Evolutionary conservation across 352 stramenopile species (phyloP).

Genomic region (Phytopythium chamaehyphon): DNA sequence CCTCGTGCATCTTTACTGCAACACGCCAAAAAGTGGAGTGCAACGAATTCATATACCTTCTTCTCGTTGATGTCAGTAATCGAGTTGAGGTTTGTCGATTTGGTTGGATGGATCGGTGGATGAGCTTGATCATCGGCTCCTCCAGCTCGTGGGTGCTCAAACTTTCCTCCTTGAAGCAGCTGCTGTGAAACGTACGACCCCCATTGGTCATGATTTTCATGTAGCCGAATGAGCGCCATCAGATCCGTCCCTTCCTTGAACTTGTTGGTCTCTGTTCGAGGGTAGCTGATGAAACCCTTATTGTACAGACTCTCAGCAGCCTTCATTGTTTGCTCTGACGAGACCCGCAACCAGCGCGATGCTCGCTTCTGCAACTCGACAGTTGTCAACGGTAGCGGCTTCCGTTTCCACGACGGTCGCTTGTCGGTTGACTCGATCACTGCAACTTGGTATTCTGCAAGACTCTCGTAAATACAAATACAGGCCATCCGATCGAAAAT

Average conservation of each 20-base stretch:
- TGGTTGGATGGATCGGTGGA: conserved; percentile 98
- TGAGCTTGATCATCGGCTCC: conserved; percentile 96
- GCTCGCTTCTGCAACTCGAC: conserved; percentile 98
- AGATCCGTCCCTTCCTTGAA: conserved; percentile 95
- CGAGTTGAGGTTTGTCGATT: conserved; percentile 78
- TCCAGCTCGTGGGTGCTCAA: conserved; percentile 84
- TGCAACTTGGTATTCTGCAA: conserved; percentile 59
- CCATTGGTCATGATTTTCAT: conserved; percentile 73
- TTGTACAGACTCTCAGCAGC: conserved; percentile 97
- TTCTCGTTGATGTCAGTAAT: conserved; percentile 85
- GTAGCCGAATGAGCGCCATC: conserved; percentile 63
- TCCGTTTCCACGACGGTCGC: conserved; percentile 89
- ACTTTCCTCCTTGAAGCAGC: conserved; percentile 60
- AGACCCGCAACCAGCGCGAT: conserved; percentile 94
- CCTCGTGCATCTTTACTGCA: conserved; percentile 94
- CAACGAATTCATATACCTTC: conserved; percentile 97
- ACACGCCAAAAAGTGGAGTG: conserved; percentile 98
- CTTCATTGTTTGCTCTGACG: conserved; percentile 96
- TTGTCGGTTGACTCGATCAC: conserved; percentile 71
- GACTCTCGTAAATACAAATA: conserved; percentile 90
- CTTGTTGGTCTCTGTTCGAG: conserved; percentile 98
- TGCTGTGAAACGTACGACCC: conserved; percentile 67
- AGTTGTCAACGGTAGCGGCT: conserved; percentile 96
- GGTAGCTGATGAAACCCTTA: conserved; percentile 98
- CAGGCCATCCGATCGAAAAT: conserved; percentile 95